Percentiles rank a stretch among this genome's conserved stretches.
phyloP scores from a whole-genome alignment of 1,284 basidiomycete species.

The Coniferiporia sulphurascens region DNA sequence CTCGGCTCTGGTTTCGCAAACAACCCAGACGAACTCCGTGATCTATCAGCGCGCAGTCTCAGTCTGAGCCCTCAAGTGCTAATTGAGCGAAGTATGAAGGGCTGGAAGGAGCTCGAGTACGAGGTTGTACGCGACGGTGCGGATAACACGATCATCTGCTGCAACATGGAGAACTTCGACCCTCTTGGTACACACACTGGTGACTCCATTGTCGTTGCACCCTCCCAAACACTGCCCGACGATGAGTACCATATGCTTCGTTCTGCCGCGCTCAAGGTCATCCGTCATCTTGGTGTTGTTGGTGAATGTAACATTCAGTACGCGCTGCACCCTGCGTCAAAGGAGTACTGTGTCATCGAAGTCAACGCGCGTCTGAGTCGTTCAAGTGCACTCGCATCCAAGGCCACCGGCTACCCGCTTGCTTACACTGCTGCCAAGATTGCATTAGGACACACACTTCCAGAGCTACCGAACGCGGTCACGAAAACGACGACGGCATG shows the following conservation, averaged over 20 bases:
- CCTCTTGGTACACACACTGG: constrained; percentile 99
- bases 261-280: constrained; percentile 95
- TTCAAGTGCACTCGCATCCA: constrained; percentile 97
- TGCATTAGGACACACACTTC: constrained; percentile 96
- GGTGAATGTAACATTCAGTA: constrained; percentile 99
- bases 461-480: constrained; percentile 97
- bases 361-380: constrained; percentile 97
- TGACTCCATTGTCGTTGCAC: constrained; percentile 99
- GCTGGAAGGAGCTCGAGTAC: constrained; percentile 99
- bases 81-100: constrained; percentile 98
- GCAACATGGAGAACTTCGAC: constrained; percentile 99
- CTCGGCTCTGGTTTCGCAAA: constrained; percentile 98
- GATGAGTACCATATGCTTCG: constrained; percentile 99
- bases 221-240: constrained; percentile 96
- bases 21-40: constrained; percentile 91
- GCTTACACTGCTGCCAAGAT: constrained; percentile 99
- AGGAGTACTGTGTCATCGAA: constrained; percentile 98
- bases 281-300: constrained; percentile 95
- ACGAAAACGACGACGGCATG: constrained; percentile 99
- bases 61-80: constrained; percentile 93
- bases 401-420: constrained; percentile 98
- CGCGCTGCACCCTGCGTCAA: constrained; percentile 88
- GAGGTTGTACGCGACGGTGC: constrained; percentile 98
- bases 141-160: constrained; percentile 95
- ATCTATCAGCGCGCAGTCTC: constrained; percentile 89